phyloP scores from a whole-genome alignment of 306 rosid genomes.

The Arachis stenosperma region DNA sequence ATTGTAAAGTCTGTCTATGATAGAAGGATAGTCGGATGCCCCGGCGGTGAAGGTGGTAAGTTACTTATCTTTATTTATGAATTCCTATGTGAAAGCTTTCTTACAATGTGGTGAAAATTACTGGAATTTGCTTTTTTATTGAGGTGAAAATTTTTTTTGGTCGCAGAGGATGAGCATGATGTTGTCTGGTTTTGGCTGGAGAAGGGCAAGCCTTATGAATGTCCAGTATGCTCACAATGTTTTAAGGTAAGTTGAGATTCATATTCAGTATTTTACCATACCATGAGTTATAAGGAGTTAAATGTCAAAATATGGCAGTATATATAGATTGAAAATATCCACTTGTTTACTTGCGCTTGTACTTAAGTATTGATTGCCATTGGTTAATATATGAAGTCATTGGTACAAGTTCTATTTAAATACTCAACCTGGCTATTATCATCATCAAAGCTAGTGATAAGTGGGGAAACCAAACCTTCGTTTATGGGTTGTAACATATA shows the following conservation, averaged over 20 bases:
- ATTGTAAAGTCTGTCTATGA: slow-evolving; percentile 71
- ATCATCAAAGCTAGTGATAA: background rate
- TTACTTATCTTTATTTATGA: slow-evolving; percentile 15
- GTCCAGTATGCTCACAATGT: slow-evolving; percentile 92
- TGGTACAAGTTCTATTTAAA: too few relatives aligned
- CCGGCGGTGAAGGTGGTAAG: slow-evolving; percentile 94
- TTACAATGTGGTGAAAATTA: slow-evolving; percentile 19
- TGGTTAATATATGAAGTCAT: background rate
- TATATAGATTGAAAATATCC: background rate
- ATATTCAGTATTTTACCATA: slow-evolving; percentile 22
- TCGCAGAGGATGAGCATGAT: slow-evolving; percentile 96
- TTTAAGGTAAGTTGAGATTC: slow-evolving; percentile 66
- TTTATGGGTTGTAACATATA: background rate
- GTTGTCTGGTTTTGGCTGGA: slow-evolving; percentile 98
- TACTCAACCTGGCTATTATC: background rate
- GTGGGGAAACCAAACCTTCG: background rate
- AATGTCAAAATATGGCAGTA: slow-evolving; percentile 17
- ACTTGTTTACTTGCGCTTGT: slow-evolving; percentile 16
- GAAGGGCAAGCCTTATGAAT: slow-evolving; percentile 81
- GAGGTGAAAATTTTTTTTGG: slow-evolving; percentile 25
- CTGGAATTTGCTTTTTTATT: slow-evolving; percentile 3
- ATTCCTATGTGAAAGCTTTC: slow-evolving; percentile 5
- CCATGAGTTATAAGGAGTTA: background rate
- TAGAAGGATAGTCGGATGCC: slow-evolving; percentile 96
- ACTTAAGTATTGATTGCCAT: background rate